These are phyloP conservation scores for Cercospora sp. DNA, from an alignment of 2,329 filamentous ascomycete genomes.

Conservation along the genomic window DNA sequence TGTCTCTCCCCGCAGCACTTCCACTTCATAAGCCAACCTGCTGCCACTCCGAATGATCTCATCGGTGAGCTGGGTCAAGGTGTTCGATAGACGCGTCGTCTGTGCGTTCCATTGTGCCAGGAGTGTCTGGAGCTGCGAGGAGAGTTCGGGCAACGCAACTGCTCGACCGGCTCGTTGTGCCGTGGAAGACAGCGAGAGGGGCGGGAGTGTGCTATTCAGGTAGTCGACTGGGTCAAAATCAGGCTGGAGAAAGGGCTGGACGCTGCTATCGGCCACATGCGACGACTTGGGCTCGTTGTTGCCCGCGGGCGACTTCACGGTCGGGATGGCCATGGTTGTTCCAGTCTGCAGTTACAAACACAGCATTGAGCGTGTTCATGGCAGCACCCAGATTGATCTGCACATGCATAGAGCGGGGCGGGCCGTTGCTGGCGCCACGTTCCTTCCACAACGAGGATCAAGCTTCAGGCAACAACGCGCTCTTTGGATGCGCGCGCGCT, in stretches of 20 bases:
- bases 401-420: background rate
- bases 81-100: conserved; percentile 76
- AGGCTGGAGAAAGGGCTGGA: conserved; percentile 72
- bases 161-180: conserved; percentile 39
- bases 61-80: conserved; percentile 85
- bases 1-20: conserved; percentile 86
- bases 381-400: background rate
- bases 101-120: conserved; percentile 86
- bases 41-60: conserved; percentile 89
- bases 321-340: conserved; percentile 18
- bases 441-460: background rate
- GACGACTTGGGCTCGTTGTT: conserved; percentile 46
- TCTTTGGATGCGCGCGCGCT: background rate
- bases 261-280: conserved; percentile 69
- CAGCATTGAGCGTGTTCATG: background rate
- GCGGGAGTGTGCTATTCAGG: conserved; percentile 75
- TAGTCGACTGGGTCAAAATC: conserved; percentile 82
- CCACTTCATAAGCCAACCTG: conserved; percentile 88
- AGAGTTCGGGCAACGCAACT: conserved; percentile 71
- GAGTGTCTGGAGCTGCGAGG: conserved; percentile 77
- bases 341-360: background rate
- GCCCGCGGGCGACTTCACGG: background rate
- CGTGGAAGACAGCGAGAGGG: conserved; percentile 56
- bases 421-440: background rate
- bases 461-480: conserved; percentile 14